Conservation (phyloP, 805 yeast genomes). For the Metschnikowia borealis region DNA sequence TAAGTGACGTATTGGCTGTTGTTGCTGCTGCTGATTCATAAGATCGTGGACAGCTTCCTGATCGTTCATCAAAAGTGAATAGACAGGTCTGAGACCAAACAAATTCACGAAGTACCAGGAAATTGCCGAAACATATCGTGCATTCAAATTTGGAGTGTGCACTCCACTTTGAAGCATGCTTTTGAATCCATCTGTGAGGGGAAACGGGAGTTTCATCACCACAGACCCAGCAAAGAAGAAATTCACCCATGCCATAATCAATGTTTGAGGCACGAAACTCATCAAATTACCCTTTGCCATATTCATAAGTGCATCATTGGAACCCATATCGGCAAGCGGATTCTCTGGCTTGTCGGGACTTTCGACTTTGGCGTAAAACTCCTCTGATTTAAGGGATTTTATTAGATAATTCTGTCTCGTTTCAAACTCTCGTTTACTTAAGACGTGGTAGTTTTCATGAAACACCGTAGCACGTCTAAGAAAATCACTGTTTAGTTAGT, state of each 20-base stretch:
- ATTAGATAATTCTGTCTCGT: conserved; percentile 48
- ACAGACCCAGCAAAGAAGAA: conserved; percentile 90
- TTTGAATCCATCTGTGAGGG: conserved; percentile 83
- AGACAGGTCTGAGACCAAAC: conserved; percentile 77
- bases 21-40: conserved; percentile 38
- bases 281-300: conserved; percentile 81
- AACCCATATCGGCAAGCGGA: conserved; percentile 67
- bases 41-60: conserved; percentile 43
- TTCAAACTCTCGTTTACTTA: conserved; percentile 50
- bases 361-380: conserved; percentile 51
- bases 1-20: conserved; percentile 36
- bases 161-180: conserved; percentile 89
- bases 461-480: conserved; percentile 58
- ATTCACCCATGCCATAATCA: conserved; percentile 95
- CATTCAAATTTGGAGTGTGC: conserved; percentile 78
- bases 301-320: conserved; percentile 67
- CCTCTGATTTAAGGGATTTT: conserved; percentile 47
- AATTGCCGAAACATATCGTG: conserved; percentile 86
- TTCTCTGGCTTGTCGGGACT: conserved; percentile 42
- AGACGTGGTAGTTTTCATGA: conserved; percentile 47
- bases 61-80: conserved; percentile 62
- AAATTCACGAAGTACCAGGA: conserved; percentile 94
- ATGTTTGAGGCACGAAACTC: conserved; percentile 84
- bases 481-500: conserved; percentile 41
- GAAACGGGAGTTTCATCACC: conserved; percentile 78